Evolutionary conservation across 2,329 filamentous ascomycete species (phyloP).

Genomic region (Sporothrix phasma): DNA sequence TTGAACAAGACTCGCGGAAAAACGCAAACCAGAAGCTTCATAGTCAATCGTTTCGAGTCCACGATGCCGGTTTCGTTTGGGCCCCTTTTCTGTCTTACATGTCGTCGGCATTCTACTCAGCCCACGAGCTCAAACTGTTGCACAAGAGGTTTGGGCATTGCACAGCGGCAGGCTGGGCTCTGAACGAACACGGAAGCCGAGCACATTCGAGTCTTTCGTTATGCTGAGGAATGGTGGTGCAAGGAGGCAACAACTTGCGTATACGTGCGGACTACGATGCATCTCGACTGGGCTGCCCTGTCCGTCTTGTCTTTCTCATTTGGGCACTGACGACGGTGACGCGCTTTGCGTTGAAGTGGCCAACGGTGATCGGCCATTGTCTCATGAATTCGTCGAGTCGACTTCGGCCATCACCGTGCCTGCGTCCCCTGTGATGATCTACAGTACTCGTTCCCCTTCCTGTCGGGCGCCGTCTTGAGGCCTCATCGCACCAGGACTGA

Average conservation of each 20-base stretch:
- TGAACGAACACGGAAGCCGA: background rate
- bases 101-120: too few relatives aligned
- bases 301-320: background rate
- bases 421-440: background rate
- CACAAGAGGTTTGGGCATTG: background rate
- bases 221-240: too few relatives aligned
- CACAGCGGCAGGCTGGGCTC: background rate
- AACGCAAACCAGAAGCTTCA: background rate
- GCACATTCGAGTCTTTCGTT: background rate
- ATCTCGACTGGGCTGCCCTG: background rate
- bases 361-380: background rate
- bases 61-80: background rate
- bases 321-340: background rate
- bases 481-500: background rate
- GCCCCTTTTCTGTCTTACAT: background rate
- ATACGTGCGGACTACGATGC: too few relatives aligned
- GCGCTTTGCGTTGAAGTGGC: background rate
- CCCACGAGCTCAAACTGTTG: background rate
- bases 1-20: background rate
- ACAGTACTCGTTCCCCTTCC: background rate
- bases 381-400: background rate
- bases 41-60: background rate
- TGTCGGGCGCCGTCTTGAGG: too few relatives aligned
- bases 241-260: too few relatives aligned
- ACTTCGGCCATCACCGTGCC: background rate